phyloP scores from a whole-genome alignment of 768 basidiomycete genomes.

The Amanita rubescens region DNA sequence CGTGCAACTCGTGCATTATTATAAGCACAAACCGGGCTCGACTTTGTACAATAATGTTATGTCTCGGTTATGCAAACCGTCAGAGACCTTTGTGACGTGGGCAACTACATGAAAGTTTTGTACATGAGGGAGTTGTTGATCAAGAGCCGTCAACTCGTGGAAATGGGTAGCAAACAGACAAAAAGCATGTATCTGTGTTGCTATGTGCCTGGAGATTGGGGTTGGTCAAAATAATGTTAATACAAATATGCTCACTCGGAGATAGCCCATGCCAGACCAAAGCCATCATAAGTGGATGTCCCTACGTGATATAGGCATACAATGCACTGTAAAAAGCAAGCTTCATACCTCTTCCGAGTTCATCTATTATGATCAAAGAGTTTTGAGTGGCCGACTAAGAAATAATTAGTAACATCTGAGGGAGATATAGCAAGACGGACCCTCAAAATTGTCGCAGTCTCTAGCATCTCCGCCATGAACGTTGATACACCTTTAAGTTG shows the following conservation, averaged over 20 bases:
- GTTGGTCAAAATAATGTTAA: neutral
- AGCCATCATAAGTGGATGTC: slow-evolving; percentile 96
- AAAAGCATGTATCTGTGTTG: slow-evolving; percentile 85
- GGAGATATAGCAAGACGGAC: slow-evolving; percentile 31
- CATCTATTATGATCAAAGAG: slow-evolving; percentile 95
- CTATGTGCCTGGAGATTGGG: slow-evolving; percentile 64
- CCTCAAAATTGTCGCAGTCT: slow-evolving; percentile 91
- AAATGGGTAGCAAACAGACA: slow-evolving; percentile 98
- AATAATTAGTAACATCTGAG: neutral
- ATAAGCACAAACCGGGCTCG: slow-evolving; percentile 59
- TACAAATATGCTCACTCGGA: slow-evolving; percentile 61
- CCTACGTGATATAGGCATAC: slow-evolving; percentile 32
- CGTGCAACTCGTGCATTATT: neutral
- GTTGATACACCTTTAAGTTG: slow-evolving; percentile 97
- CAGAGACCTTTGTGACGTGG: slow-evolving; percentile 77
- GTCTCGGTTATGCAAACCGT: slow-evolving; percentile 56
- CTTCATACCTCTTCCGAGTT: slow-evolving; percentile 75
- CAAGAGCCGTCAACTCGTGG: slow-evolving; percentile 90
- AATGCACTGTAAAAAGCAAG: neutral
- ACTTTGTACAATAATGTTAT: slow-evolving; percentile 95
- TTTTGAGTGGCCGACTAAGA: slow-evolving; percentile 81
- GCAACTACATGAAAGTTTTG: slow-evolving; percentile 96
- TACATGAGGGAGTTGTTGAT: slow-evolving; percentile 80
- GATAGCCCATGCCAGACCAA: slow-evolving; percentile 97
- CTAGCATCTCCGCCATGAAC: slow-evolving; percentile 99